Conservation (phyloP, 2,329 filamentous ascomycete species). For the Leptoxyphium fumago region DNA sequence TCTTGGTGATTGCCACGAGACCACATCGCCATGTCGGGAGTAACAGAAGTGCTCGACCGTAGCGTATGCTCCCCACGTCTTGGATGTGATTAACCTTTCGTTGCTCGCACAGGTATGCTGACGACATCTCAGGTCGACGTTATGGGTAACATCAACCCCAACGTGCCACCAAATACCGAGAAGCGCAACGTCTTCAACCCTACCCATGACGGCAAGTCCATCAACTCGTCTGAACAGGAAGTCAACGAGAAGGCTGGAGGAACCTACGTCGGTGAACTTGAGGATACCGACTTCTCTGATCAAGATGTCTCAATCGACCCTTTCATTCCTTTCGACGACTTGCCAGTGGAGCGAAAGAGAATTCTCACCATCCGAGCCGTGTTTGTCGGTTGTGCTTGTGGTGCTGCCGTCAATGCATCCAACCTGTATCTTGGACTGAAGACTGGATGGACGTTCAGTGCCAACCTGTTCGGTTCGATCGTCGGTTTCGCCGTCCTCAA, state of each 20-base stretch:
- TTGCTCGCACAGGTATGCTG: too few relatives aligned
- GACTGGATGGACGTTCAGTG: slow-evolving; percentile 30
- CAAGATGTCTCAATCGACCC: slow-evolving; percentile 22
- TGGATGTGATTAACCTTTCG: background rate
- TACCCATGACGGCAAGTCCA: slow-evolving; percentile 2
- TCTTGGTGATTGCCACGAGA: too few relatives aligned
- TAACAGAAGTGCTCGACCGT: slow-evolving; percentile 5
- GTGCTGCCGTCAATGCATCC: slow-evolving; percentile 46
- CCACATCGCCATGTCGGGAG: slow-evolving; percentile 2
- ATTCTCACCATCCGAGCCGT: slow-evolving; percentile 43
- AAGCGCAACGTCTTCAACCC: slow-evolving; percentile 23
- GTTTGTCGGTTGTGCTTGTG: slow-evolving; percentile 39
- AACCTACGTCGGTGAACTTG: slow-evolving; percentile 13
- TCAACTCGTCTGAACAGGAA: slow-evolving; percentile 11
- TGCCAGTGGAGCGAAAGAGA: slow-evolving; percentile 29
- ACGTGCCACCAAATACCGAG: slow-evolving; percentile 20
- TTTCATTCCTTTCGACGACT: slow-evolving; percentile 28
- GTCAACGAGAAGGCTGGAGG: slow-evolving; percentile 13
- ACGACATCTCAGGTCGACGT: background rate
- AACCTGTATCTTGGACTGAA: slow-evolving; percentile 46
- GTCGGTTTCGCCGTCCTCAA: slow-evolving; percentile 46
- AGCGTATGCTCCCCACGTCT: background rate
- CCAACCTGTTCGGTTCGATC: slow-evolving; percentile 31
- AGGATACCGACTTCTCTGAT: slow-evolving; percentile 11
- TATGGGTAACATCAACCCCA: slow-evolving; percentile 17